Conservation (phyloP, 176 grass and related monocot genomes). For the Triticum monococcum region DNA sequence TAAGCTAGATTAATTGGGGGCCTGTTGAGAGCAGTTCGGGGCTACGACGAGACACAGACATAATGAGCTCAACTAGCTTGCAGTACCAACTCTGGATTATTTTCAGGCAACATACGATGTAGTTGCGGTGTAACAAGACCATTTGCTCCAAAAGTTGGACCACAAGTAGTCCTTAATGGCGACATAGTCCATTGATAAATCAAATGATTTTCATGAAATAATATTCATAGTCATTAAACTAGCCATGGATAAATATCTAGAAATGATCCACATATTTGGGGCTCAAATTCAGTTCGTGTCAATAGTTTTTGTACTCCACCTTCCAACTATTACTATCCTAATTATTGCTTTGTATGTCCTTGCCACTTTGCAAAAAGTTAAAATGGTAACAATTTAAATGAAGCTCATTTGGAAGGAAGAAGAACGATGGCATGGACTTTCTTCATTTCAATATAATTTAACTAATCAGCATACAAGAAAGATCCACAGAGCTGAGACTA, state of each 20-base stretch:
- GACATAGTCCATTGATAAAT: neutral
- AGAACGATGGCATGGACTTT: neutral
- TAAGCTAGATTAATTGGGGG: slow-evolving; percentile 18
- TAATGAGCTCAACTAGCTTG: neutral
- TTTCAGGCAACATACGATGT: neutral
- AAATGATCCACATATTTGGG: neutral
- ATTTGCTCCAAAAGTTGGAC: slow-evolving; percentile 19
- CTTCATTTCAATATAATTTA: neutral
- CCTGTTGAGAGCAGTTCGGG: slow-evolving; percentile 3
- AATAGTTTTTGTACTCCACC: neutral
- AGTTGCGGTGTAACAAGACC: neutral
- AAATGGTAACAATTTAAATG: neutral
- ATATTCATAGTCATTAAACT: neutral
- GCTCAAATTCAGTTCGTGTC: neutral
- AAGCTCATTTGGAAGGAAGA: neutral
- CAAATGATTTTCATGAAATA: neutral
- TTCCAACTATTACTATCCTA: neutral
- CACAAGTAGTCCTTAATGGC: neutral
- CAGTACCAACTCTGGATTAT: neutral
- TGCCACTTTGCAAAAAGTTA: neutral
- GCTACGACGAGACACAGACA: slow-evolving; percentile 9
- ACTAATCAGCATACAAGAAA: neutral
- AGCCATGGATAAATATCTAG: neutral
- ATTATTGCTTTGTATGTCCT: neutral
- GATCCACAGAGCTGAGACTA: neutral